Percentiles rank a stretch among this genome's conserved stretches.
These are phyloP conservation scores for Psilocybe cyanescens DNA, from an alignment of 768 basidiomycete species.

Conservation along the genomic window DNA sequence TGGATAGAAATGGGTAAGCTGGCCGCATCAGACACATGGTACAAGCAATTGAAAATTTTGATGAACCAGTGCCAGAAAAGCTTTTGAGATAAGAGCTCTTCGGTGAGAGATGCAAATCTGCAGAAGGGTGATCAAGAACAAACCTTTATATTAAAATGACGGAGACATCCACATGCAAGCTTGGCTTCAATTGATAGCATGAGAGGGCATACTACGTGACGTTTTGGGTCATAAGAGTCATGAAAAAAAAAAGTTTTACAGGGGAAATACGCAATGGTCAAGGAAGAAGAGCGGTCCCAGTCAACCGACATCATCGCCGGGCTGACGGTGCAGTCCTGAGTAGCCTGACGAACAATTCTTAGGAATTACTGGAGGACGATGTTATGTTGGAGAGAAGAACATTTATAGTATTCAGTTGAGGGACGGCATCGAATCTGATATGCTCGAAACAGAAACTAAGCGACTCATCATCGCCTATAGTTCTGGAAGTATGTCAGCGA, in stretches of 20 bases:
- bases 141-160: slow-evolving; percentile 28
- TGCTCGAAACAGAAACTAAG: slow-evolving; percentile 33
- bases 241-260: slow-evolving; percentile 5
- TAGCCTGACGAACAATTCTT: slow-evolving; percentile 10
- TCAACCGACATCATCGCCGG: slow-evolving; percentile 16
- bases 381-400: slow-evolving; percentile 25
- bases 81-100: slow-evolving; percentile 19
- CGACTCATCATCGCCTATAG: slow-evolving; percentile 40
- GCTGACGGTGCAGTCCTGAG: slow-evolving; percentile 2
- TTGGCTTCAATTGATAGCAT: slow-evolving; percentile 19
- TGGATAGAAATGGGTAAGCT: slow-evolving; percentile 24
- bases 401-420: slow-evolving; percentile 50
- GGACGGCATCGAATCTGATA: slow-evolving; percentile 22
- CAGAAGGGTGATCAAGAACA: slow-evolving; percentile 17
- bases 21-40: slow-evolving; percentile 31
- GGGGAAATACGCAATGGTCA: neutral
- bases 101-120: slow-evolving; percentile 15
- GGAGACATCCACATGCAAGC: slow-evolving; percentile 19
- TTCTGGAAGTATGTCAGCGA: slow-evolving; percentile 55
- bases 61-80: slow-evolving; percentile 8
- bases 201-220: slow-evolving; percentile 12
- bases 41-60: slow-evolving; percentile 16
- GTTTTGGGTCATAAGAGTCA: slow-evolving; percentile 12
- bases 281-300: neutral
- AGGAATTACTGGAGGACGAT: slow-evolving; percentile 21